Conservation (phyloP, 140 eudicot genomes). For the Erigeron philadelphicus region DNA sequence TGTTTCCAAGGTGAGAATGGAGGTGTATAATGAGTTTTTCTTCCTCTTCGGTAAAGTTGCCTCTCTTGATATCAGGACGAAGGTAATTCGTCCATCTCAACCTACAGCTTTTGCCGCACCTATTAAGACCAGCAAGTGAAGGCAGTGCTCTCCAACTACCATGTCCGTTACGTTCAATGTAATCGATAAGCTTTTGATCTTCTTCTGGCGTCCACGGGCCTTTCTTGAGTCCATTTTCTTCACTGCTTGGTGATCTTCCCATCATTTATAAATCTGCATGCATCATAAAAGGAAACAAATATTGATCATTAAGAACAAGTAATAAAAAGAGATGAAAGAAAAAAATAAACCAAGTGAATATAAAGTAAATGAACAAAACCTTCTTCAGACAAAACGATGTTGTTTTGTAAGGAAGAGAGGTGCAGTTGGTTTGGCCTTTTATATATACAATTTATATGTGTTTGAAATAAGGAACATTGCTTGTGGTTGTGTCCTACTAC, state of each 20-base stretch:
- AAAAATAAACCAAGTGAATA: neutral
- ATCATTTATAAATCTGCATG: slow-evolving; percentile 20
- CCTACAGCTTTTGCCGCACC: slow-evolving; percentile 37
- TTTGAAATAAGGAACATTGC: slow-evolving; percentile 18
- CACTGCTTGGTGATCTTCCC: slow-evolving; percentile 34
- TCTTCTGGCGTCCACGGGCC: slow-evolving; percentile 43
- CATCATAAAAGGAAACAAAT: slow-evolving; percentile 3
- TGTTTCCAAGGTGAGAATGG: slow-evolving; percentile 38
- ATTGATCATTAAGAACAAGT: neutral
- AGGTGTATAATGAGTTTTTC: slow-evolving; percentile 40
- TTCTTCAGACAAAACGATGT: neutral
- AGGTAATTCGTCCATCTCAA: slow-evolving; percentile 38
- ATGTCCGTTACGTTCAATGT: slow-evolving; percentile 37
- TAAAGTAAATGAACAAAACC: neutral
- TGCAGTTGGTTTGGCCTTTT: slow-evolving; percentile 17
- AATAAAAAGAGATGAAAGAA: neutral
- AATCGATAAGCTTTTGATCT: slow-evolving; percentile 36
- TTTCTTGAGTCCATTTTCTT: slow-evolving; percentile 36
- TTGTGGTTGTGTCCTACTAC: slow-evolving; percentile 21
- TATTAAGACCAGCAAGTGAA: slow-evolving; percentile 35
- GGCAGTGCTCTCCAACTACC: slow-evolving; percentile 51
- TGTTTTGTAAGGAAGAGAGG: neutral
- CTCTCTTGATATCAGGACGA: slow-evolving; percentile 34
- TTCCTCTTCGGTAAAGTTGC: slow-evolving; percentile 35
- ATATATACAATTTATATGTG: slow-evolving; percentile 17